Evolutionary conservation across 768 basidiomycete species (phyloP), one percentile per base, ranked within the genome.

Genomic region (Amanita rimosa): DNA sequence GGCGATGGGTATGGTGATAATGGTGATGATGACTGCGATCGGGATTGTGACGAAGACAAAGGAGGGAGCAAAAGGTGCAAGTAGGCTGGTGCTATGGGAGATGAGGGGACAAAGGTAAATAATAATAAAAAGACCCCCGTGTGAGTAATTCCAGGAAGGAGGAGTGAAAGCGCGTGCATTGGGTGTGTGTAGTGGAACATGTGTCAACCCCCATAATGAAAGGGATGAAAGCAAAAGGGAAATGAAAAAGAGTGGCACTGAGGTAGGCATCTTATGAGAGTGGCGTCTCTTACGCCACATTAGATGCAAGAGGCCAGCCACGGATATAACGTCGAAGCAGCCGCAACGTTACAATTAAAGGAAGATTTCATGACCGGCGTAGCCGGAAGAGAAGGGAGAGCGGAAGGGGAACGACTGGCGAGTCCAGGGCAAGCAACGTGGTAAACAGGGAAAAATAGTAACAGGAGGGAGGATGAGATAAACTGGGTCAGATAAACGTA

Each of bases 71-170:
- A 72, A 48, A 90, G 65, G 22, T 66, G 60, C 50, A 86, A 68
- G 64, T 90, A 91, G 6, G 80, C 79, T 6, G 87, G 83, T 7
- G 74, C 84, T 87, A 62, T 35, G 44, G 13, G 26, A 26, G 26
- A 26, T 26, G 26, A 6, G 6, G 26, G 5, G 6, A 26, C 26
- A 26, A 26, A 34, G 7, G 4, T 13, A n/a, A n/a, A n/a, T n/a
- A n/a, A n/a, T n/a, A n/a, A n/a, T n/a, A n/a, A n/a, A n/a, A n/a
- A n/a, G n/a, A n/a, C n/a, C n/a, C n/a, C n/a, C n/a, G n/a, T n/a
- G n/a, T n/a, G n/a, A n/a, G n/a, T n/a, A n/a, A n/a, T n/a, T n/a
- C n/a, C n/a, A n/a, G n/a, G n/a, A n/a, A n/a, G n/a, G 29, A 31
- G 31, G 31, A 13, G 16, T 22, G 40, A n/a, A 6, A 3, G 22